A percentile compares a stretch with the other conserved stretches of the same genome.
These are phyloP conservation scores for Bruguiera gymnorhiza DNA, from an alignment of 345 rosid species.

Conservation along the genomic window DNA sequence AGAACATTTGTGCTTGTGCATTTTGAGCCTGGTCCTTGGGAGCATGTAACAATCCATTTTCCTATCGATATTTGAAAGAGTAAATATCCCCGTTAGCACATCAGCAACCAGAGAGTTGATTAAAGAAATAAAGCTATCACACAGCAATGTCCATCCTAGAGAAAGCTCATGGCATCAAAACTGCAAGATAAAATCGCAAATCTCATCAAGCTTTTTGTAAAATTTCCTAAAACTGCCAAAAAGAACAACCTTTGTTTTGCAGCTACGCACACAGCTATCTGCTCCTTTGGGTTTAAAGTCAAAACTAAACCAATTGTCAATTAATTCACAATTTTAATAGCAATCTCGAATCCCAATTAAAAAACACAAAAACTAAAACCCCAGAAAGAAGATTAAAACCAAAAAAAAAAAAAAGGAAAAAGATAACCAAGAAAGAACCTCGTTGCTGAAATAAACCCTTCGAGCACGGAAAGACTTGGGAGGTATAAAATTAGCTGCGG, in stretches of 20 bases:
- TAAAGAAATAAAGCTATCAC: not conserved
- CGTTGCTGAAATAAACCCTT: slow-evolving; percentile 73
- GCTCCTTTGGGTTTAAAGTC: too few relatives aligned
- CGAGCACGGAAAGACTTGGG: slow-evolving; percentile 82
- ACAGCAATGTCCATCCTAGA: not conserved
- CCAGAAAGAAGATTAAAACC: not conserved
- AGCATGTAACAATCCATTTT: slow-evolving; percentile 81
- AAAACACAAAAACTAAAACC: not conserved
- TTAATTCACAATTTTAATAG: not conserved
- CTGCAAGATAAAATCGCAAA: not conserved
- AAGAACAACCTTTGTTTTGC: too few relatives aligned
- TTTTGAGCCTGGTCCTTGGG: slow-evolving; percentile 79
- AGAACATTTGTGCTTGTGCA: slow-evolving; percentile 97
- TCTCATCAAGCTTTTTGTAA: not conserved
- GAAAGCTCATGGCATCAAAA: not conserved
- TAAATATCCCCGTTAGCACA: not conserved
- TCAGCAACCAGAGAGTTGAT: not conserved
- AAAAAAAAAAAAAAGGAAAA: too few relatives aligned
- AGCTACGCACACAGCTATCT: too few relatives aligned
- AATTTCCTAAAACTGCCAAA: not conserved
- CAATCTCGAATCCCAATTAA: not conserved
- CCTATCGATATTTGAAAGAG: slow-evolving; percentile 41
- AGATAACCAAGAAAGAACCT: slow-evolving; percentile 43
- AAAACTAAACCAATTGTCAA: too few relatives aligned
- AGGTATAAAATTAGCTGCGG: slow-evolving; percentile 87